A percentile compares a stretch with the other conserved stretches of the same genome.
Evolutionary conservation across 768 basidiomycete species (phyloP).

Genomic region (Scleroderma citrinum): DNA sequence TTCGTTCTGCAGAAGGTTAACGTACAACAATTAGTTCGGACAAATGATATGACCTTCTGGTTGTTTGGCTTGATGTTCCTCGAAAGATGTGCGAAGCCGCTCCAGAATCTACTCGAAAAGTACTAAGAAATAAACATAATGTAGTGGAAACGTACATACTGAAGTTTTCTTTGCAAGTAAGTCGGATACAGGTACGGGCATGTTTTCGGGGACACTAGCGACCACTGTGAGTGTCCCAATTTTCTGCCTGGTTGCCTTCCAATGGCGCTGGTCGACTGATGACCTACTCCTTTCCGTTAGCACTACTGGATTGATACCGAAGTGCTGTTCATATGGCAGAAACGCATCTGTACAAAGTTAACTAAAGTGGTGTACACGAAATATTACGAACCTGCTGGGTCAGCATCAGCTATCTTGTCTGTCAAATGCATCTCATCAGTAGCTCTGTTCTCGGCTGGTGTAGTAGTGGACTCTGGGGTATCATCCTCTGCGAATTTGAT

Average conservation of each 20-base stretch:
- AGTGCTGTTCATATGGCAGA: constrained; percentile 69
- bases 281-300: constrained; percentile 45
- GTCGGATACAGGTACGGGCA: constrained; percentile 26
- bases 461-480: neutral
- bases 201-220: constrained; percentile 40
- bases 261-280: constrained; percentile 49
- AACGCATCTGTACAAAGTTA: constrained; percentile 7
- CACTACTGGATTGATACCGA: constrained; percentile 52
- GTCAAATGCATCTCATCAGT: constrained; percentile 24
- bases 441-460: constrained; percentile 20
- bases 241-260: constrained; percentile 46
- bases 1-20: constrained; percentile 35
- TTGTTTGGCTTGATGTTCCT: constrained; percentile 46
- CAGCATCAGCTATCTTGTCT: constrained; percentile 27
- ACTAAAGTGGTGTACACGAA: neutral
- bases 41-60: constrained; percentile 32
- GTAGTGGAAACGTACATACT: constrained; percentile 13
- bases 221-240: constrained; percentile 50
- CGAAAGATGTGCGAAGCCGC: constrained; percentile 51
- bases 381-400: constrained; percentile 10
- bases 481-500: constrained; percentile 27
- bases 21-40: neutral
- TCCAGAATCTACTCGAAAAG: constrained; percentile 43
- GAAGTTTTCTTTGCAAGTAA: constrained; percentile 17
- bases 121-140: neutral